These are phyloP conservation scores for Aspergillus olivimuriae DNA, from an alignment of 495 filamentous ascomycete genomes.

Conservation along the genomic window DNA sequence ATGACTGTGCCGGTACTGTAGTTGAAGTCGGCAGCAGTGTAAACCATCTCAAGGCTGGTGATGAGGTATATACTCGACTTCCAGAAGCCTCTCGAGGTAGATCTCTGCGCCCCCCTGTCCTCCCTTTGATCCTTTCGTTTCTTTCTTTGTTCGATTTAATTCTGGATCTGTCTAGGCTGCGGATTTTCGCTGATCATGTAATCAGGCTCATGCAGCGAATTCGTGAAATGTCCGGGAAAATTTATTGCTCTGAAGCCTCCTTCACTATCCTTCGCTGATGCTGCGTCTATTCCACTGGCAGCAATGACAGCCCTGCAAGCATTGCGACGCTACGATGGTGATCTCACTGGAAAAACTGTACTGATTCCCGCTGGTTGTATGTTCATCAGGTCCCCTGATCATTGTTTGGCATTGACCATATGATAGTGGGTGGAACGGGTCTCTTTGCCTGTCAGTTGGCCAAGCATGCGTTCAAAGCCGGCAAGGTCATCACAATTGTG, in stretches of 20 bases:
- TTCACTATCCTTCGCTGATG: constrained; percentile 31
- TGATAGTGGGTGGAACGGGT: constrained; percentile 43
- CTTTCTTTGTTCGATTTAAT: no score
- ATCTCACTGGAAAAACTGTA: constrained; percentile 47
- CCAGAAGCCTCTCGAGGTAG: constrained; percentile 23
- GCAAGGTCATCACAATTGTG: constrained; percentile 46
- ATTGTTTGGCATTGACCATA: not conserved
- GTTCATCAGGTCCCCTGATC: not conserved
- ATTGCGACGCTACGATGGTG: constrained; percentile 32
- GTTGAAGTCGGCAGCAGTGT: constrained; percentile 36
- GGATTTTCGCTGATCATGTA: not conserved
- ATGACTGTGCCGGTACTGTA: constrained; percentile 43
- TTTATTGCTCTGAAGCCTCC: constrained; percentile 35
- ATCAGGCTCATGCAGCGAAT: constrained; percentile 31
- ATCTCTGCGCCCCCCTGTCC: not conserved
- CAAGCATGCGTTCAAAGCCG: constrained; percentile 46
- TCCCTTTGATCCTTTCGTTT: not conserved
- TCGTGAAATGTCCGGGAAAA: constrained; percentile 27
- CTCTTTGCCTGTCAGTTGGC: constrained; percentile 44
- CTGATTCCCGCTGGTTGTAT: constrained; percentile 43
- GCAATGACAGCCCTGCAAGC: constrained; percentile 39
- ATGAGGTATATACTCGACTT: constrained; percentile 42
- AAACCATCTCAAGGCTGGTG: constrained; percentile 38
- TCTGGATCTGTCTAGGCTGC: no score
- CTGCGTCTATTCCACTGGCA: constrained; percentile 34